Percentiles rank a stretch among this genome's conserved stretches.
Conservation (phyloP, 495 filamentous ascomycete species). For the Aspergillus leporis region DNA sequence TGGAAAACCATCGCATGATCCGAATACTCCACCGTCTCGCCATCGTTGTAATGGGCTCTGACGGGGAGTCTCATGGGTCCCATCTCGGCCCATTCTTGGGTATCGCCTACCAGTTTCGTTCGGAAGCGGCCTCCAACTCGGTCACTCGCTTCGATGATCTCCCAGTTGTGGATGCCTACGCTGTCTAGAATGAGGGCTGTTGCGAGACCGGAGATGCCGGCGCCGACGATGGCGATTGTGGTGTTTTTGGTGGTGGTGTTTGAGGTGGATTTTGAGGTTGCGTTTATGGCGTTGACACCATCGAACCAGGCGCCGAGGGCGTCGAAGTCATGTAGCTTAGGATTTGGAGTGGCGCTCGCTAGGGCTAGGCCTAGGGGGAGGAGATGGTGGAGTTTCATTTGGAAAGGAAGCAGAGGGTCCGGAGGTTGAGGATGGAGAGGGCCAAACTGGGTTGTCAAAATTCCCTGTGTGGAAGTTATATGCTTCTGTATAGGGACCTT, state of each 20-base stretch:
- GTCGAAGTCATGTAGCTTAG: slow-evolving; percentile 25
- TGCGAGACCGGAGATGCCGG: slow-evolving; percentile 64
- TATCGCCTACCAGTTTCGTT: slow-evolving; percentile 57
- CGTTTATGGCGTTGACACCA: slow-evolving; percentile 25
- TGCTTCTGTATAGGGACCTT: not conserved
- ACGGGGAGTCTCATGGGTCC: slow-evolving; percentile 63
- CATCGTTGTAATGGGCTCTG: slow-evolving; percentile 24
- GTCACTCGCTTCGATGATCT: slow-evolving; percentile 49
- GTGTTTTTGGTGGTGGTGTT: slow-evolving; percentile 17
- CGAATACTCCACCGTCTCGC: slow-evolving; percentile 47
- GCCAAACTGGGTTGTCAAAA: too few species aligned
- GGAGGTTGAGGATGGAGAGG: too few species aligned
- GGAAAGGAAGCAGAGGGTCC: too few species aligned
- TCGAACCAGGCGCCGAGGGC: slow-evolving; percentile 30
- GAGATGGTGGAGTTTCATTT: not conserved
- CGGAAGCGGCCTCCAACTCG: slow-evolving; percentile 57
- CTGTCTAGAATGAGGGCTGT: slow-evolving; percentile 46
- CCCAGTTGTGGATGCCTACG: slow-evolving; percentile 52
- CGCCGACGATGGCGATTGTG: slow-evolving; percentile 59
- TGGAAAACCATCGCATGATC: slow-evolving; percentile 62
- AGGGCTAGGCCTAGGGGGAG: not conserved
- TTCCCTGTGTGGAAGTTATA: too few species aligned
- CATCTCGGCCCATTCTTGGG: slow-evolving; percentile 67
- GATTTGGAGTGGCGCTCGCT: not conserved
- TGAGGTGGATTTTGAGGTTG: slow-evolving; percentile 8